Evolutionary conservation across 495 filamentous ascomycete species (phyloP), one percentile per base, ranked within the genome.

Genomic region (Penicillium diatomitis): DNA sequence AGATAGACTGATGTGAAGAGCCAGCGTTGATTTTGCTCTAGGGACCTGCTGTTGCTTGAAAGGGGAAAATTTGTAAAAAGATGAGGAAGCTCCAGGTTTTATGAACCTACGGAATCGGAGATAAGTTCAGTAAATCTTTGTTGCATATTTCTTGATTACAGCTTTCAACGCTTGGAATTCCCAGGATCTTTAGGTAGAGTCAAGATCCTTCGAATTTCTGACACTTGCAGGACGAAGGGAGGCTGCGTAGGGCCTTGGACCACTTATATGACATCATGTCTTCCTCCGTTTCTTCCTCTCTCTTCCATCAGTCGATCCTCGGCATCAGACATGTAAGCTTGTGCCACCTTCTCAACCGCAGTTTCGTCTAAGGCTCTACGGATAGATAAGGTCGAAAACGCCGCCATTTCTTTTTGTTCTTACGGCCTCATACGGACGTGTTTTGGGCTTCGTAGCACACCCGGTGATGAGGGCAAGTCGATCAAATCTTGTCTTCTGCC

Each of bases 401-500:
- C 20, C 20, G 20, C 20, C 20, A 20, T 1, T 20, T 20, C 20
- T 20, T 20, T 20, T 2, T 20, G 20, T 20, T 20, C 20, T 20
- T 20, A 0, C 2, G 12, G 11, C 9, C 38, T 20, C 20, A 20
- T 5, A 20, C 12, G 2, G 38, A 39, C 20, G 20, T 20, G 20
- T 20, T 39, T 39, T 20, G 11, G 38, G 28, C 6, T 39, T 39
- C 6, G 2, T 20, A 12, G 5, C 28, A 6, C n/a, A 39, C 12
- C 38, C 12, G 1, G 28, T 20, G 38, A 39, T 20, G 2, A 20
- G 5, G 5, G 49, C 32, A 52, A 47, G 11, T 12, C n/a, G 31
- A 47, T 10, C 20, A 42, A 52, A 43, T 47, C 35, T 52, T 47
- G 3, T 41, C 33, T 33, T 52, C 44, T 52, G 32, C 44, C 49